Evolutionary conservation across 2,329 filamentous ascomycete genomes (phyloP).

Genomic region (Fusarium abutilonis): DNA sequence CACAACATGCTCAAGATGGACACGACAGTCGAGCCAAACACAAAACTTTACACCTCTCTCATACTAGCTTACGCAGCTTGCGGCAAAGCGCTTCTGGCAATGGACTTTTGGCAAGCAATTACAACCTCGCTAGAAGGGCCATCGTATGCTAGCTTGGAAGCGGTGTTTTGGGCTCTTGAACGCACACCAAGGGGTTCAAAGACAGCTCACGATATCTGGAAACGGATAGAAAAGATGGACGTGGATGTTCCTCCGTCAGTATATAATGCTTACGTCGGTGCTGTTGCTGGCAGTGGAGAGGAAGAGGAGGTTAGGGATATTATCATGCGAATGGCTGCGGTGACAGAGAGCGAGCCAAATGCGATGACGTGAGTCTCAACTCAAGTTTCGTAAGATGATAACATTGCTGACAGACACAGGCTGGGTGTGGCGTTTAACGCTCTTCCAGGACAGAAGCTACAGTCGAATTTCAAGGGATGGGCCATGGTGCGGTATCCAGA

Average conservation of each 20-base stretch:
- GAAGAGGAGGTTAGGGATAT: constrained; percentile 73
- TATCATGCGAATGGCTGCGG: constrained; percentile 72
- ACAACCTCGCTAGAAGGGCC: constrained; percentile 87
- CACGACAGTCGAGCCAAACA: constrained; percentile 78
- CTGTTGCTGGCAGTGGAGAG: constrained; percentile 76
- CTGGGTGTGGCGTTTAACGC: constrained; percentile 81
- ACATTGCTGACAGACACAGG: constrained; percentile 55
- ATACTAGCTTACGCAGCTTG: constrained; percentile 86
- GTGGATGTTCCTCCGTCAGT: constrained; percentile 79
- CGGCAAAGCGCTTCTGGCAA: constrained; percentile 70
- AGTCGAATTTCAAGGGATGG: constrained; percentile 79
- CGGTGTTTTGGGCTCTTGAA: constrained; percentile 84
- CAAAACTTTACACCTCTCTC: constrained; percentile 80
- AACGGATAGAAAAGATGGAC: constrained; percentile 75
- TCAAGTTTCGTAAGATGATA: neutral
- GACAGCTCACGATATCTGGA: constrained; percentile 75
- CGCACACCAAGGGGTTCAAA: constrained; percentile 65
- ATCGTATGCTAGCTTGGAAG: constrained; percentile 79
- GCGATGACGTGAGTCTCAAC: constrained; percentile 72
- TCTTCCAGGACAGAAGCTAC: constrained; percentile 70
- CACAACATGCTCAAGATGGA: constrained; percentile 97
- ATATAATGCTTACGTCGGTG: constrained; percentile 80
- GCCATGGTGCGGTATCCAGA: constrained; percentile 73
- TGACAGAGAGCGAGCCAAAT: constrained; percentile 74
- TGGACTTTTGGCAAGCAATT: constrained; percentile 87